These are phyloP conservation scores for Fabrea salina DNA, from an alignment of 169 alveolate species.

Conservation along the genomic window DNA sequence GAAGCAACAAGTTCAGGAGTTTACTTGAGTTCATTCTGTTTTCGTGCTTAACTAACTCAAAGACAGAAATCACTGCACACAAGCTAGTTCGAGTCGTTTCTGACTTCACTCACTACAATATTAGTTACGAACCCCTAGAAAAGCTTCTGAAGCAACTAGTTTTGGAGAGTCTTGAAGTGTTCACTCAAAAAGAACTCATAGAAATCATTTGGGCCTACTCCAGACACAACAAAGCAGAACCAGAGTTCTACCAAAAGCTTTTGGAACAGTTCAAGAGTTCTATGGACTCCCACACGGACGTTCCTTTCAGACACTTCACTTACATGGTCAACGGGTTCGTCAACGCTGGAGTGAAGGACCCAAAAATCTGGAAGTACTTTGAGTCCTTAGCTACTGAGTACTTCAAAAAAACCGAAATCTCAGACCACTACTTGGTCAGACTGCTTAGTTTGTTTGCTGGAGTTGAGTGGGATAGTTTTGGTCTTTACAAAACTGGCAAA, in stretches of 20 bases:
- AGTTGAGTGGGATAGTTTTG: not conserved
- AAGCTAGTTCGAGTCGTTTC: not conserved
- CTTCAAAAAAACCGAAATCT: not conserved
- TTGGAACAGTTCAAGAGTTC: not conserved
- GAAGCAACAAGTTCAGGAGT: conserved; percentile 12
- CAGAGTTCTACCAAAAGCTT: not conserved
- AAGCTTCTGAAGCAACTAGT: not conserved
- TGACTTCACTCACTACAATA: conserved; percentile 13
- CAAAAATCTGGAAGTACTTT: not conserved
- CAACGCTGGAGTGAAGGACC: conserved; percentile 3
- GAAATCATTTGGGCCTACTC: conserved; percentile 18
- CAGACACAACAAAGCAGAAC: conserved; percentile 5
- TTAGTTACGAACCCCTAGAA: not conserved
- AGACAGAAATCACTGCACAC: not conserved
- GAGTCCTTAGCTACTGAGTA: not conserved
- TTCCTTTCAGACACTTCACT: conserved; percentile 12
- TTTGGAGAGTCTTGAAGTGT: not conserved
- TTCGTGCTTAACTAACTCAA: not conserved
- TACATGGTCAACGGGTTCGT: not conserved
- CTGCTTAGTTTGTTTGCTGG: not conserved
- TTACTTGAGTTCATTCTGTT: conserved; percentile 5
- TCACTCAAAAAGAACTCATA: not conserved
- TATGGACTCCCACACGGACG: not conserved
- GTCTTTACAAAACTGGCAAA: not conserved
- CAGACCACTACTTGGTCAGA: conserved; percentile 11